Evolutionary conservation across 2,329 filamentous ascomycete genomes (phyloP), one percentile per base, ranked within the genome.

Genomic region (Thielaviopsis musarum): DNA sequence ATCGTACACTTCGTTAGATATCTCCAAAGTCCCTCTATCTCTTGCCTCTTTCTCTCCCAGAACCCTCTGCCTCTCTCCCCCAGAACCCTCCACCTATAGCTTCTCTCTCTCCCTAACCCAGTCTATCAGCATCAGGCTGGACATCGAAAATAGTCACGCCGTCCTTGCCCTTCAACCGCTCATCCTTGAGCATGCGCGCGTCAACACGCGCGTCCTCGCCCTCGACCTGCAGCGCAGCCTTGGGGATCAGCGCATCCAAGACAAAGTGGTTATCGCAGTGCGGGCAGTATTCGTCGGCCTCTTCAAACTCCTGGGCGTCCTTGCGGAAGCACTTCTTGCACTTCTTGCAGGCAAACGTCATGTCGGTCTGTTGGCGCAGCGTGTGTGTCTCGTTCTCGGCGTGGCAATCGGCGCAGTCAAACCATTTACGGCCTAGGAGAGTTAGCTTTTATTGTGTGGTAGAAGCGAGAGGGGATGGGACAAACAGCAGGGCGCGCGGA

Each of bases 181-280:
- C 90, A 69, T 98, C 93, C 74, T 85, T 94, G 66, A 98, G 76
- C 88, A 98, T 96, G 74, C 87, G 82, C 67, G 81, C 82, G 72
- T 98, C 88, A 66, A 91, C 79, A 62, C 93, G 79, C 2, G 84
- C 84, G 73, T 98, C 94, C 63, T 94, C 91, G 62, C 91, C 88
- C 75, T 98, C 93, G 57, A 98, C 80, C 65, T 91, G 82, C 57
- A 98, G 74, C 41, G 86, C 80, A 10, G 91, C 81, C 72, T 94
- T 87, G 22, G 93, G 88, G 4, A 85, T 88, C 65, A 86, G 73
- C 57, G 93, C 94, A 4, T 97, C 91, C 64, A 98, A 77, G 48
- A 98, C 87, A 69, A 91, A 98, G 73, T 98, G 94, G 74, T 98
- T 98, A 70, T 98, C 93, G 76, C 93, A 98, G 75, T 96, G 88